Evolutionary conservation across 2,329 filamentous ascomycete species (phyloP).

Genomic region (Ceratocystis huliohia): DNA sequence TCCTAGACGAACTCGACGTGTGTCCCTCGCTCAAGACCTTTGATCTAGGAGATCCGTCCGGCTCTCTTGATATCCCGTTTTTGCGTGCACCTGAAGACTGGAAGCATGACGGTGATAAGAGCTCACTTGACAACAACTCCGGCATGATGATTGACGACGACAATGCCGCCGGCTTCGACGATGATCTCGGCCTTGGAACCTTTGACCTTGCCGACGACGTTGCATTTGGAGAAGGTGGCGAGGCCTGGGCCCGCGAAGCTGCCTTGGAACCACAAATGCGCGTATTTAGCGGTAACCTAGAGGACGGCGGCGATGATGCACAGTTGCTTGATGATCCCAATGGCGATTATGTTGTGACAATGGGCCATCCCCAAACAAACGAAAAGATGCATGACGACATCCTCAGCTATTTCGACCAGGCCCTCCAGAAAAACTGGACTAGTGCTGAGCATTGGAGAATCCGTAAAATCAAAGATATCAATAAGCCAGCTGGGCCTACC

Average conservation of each 20-base stretch:
- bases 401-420: slow-evolving; percentile 94
- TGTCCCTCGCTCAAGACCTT: slow-evolving; percentile 92
- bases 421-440: slow-evolving; percentile 91
- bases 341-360: slow-evolving; percentile 65
- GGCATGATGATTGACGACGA: slow-evolving; percentile 82
- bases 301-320: slow-evolving; percentile 38
- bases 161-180: slow-evolving; percentile 57
- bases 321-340: slow-evolving; percentile 42
- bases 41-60: slow-evolving; percentile 74
- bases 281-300: slow-evolving; percentile 52
- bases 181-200: slow-evolving; percentile 59
- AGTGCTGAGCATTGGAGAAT: slow-evolving; percentile 99
- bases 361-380: slow-evolving; percentile 48
- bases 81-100: slow-evolving; percentile 80
- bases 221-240: slow-evolving; percentile 88
- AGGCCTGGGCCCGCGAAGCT: slow-evolving; percentile 87
- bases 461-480: slow-evolving; percentile 70
- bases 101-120: slow-evolving; percentile 45
- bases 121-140: slow-evolving; percentile 51
- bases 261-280: slow-evolving; percentile 77
- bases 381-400: slow-evolving; percentile 77
- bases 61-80: slow-evolving; percentile 80
- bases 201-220: slow-evolving; percentile 65
- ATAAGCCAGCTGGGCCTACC: slow-evolving; percentile 47
- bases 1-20: slow-evolving; percentile 74